Evolutionary conservation across 352 stramenopile genomes (phyloP), one percentile per base, ranked within the genome.

Genomic region (Phytophthora gonapodyides): DNA sequence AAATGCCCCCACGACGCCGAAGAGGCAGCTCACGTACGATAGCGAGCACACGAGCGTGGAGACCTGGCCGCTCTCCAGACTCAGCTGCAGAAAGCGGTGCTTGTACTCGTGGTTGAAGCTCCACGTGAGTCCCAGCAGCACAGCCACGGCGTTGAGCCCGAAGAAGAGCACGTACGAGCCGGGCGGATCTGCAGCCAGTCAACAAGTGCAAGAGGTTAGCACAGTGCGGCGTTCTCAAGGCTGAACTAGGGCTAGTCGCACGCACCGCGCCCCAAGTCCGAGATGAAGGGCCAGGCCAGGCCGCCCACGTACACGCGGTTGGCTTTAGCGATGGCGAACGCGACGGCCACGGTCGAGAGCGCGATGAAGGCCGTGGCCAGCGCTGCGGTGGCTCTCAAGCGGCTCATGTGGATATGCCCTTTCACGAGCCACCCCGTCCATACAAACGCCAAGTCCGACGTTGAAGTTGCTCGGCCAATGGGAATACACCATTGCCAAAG

Each of bases 101-200:
- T 87, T 80, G 53, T 83, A 79, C 44, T 78, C 63, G 64, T 76
- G 73, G 66, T 89, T 89, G 63, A 89, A 80, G 48, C 64, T 71
- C 75, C 78, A 87, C 48, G 67, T 73, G 53, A 79, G 55, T n/a
- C 70, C 71, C 12, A 87, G 44, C 27, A 87, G 49, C 50, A 87
- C 59, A 13, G 72, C 73, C 33, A 82, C 68, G 33, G 69, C 30
- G 16, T 78, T 84, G 41, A 87, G 68, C 0, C 75, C 73, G 43
- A 83, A 76, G 48, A 78, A 73, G 31, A 87, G 72, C 7, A 87
- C 73, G 40, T 77, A 76, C n/a, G 77, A 80, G 16, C 67, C 67
- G 0, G 75, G 78, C 6, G 67, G 69, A 40, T 87, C 77, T 87
- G 47, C 21, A 31, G 9, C 4, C 19, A 41, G 31, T 54, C 31